These are phyloP conservation scores for Lasiosphaeris hirsuta DNA, from an alignment of 495 filamentous ascomycete species.

Conservation along the genomic window DNA sequence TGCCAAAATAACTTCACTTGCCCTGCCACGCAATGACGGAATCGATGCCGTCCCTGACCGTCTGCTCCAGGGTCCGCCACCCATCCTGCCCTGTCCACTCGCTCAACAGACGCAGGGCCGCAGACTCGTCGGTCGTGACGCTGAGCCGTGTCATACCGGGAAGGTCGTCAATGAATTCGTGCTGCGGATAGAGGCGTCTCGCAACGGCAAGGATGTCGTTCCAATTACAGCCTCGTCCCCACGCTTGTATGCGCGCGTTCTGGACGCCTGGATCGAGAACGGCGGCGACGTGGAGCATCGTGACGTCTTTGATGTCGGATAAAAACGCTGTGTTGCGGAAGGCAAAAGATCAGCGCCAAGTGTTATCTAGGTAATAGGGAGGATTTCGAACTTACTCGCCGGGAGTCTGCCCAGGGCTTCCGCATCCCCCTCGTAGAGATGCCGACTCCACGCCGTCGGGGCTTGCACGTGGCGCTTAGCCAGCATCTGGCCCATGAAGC, in stretches of 20 bases:
- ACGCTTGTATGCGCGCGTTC: slow-evolving; percentile 46
- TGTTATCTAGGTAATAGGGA: too few species aligned
- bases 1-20: too few species aligned
- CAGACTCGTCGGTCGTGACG: background rate
- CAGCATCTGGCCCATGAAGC: slow-evolving; percentile 34
- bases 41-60: too few species aligned
- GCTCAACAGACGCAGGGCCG: background rate
- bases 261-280: slow-evolving; percentile 35
- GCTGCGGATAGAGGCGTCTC: slow-evolving; percentile 12
- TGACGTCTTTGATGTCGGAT: slow-evolving; percentile 47
- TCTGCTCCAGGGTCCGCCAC: slow-evolving; percentile 3
- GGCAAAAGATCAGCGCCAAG: too few species aligned
- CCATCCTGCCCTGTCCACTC: slow-evolving; percentile 9
- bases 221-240: slow-evolving; percentile 37
- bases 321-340: too few species aligned
- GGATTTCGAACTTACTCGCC: too few species aligned
- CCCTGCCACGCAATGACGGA: too few species aligned
- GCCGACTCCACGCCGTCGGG: slow-evolving; percentile 18
- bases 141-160: background rate
- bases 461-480: slow-evolving; percentile 21
- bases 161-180: background rate
- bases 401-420: too few species aligned
- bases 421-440: slow-evolving; percentile 27
- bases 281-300: slow-evolving; percentile 42
- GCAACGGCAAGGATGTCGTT: slow-evolving; percentile 28